Evolutionary conservation across 2,329 filamentous ascomycete genomes (phyloP).

Genomic region (Trichophyton verrucosum): DNA sequence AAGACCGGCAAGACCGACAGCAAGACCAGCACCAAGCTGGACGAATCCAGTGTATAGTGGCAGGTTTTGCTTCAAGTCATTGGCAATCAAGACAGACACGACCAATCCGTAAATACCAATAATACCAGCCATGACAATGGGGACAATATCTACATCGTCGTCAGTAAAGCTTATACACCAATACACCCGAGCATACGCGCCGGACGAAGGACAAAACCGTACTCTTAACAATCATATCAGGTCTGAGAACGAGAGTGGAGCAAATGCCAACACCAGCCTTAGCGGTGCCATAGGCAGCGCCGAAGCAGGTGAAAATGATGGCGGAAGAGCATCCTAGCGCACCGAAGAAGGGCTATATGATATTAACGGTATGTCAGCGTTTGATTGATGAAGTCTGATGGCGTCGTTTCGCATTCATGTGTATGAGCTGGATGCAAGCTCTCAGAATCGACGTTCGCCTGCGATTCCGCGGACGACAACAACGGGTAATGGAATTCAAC

Average conservation of each 20-base stretch:
- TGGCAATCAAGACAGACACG: conserved; percentile 76
- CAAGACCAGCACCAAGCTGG: conserved; percentile 70
- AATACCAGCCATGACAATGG: conserved; percentile 99
- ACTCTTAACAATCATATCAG: conserved; percentile 99
- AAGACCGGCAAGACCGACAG: conserved; percentile 70
- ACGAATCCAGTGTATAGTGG: conserved; percentile 73
- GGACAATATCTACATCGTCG: conserved; percentile 70
- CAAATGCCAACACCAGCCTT: conserved; percentile 99
- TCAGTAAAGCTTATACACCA: conserved; percentile 6
- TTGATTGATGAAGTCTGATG: neutral
- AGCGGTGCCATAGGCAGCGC: conserved; percentile 95
- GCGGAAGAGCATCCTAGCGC: conserved; percentile 92
- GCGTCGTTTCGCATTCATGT: neutral
- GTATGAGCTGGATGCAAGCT: neutral
- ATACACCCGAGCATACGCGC: neutral
- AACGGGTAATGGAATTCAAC: conserved; percentile 34
- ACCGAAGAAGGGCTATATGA: conserved; percentile 71
- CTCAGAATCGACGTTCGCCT: neutral
- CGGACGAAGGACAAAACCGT: conserved; percentile 33
- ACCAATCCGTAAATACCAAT: conserved; percentile 97
- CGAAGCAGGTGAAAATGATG: conserved; percentile 93
- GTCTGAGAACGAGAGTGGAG: conserved; percentile 93
- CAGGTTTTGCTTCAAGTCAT: conserved; percentile 58
- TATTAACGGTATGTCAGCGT: conserved; percentile 4
- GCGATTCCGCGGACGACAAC: neutral